Conservation (phyloP, 176 grass and related monocot genomes). For the Lolium perenne region DNA sequence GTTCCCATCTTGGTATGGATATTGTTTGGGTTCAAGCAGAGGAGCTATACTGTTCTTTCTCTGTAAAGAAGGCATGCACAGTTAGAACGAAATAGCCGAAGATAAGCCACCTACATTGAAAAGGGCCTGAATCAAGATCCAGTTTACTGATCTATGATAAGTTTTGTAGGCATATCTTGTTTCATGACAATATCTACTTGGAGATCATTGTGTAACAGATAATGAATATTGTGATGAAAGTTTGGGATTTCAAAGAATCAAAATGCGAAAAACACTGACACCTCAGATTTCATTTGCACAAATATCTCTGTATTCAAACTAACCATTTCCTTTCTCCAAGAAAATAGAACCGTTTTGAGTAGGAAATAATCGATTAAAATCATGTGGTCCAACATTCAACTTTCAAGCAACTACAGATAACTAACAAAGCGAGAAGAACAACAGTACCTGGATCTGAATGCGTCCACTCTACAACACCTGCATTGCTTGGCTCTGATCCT, state of each 20-base stretch:
- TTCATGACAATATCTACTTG: constrained; percentile 11
- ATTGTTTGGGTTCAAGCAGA: background rate
- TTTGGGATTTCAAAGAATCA: background rate
- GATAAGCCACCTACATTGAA: background rate
- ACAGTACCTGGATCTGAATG: constrained; percentile 8
- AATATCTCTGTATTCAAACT: background rate
- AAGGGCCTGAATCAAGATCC: background rate
- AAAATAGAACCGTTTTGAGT: background rate
- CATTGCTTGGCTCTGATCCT: constrained; percentile 2
- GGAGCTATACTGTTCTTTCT: background rate
- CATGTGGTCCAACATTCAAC: background rate
- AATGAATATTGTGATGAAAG: background rate
- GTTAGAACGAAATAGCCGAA: background rate
- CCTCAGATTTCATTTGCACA: background rate
- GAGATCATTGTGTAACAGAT: background rate
- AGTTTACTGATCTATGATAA: background rate
- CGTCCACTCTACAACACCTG: background rate
- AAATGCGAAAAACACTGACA: background rate
- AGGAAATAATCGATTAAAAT: background rate
- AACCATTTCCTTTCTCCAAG: background rate
- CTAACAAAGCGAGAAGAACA: background rate
- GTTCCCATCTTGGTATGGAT: background rate
- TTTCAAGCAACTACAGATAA: background rate
- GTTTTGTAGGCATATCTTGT: background rate
- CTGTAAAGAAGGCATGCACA: background rate